Percentiles rank a stretch among this genome's conserved stretches.
Evolutionary conservation across 306 rosid genomes (phyloP).

Genomic region (Quercus parvula): DNA sequence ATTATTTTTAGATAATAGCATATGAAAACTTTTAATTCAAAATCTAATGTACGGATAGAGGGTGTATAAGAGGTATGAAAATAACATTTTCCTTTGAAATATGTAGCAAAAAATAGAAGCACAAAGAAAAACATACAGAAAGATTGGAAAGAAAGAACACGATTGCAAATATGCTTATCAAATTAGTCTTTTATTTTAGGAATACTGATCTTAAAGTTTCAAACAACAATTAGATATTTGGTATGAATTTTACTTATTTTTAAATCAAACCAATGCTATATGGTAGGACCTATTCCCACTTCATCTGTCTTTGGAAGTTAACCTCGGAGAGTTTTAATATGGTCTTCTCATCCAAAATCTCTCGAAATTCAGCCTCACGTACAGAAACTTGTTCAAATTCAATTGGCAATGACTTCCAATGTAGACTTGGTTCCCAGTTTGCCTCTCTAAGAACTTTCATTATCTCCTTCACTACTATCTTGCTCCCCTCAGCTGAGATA

Average conservation of each 20-base stretch:
- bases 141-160: too few species aligned
- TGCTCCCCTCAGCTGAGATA: constrained; percentile 58
- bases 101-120: too few species aligned
- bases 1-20: too few species aligned
- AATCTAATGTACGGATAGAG: too few species aligned
- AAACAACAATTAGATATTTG: neutral
- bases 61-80: too few species aligned
- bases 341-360: constrained; percentile 22
- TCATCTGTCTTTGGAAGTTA: neutral
- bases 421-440: constrained; percentile 63
- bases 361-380: constrained; percentile 12
- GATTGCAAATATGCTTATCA: too few species aligned
- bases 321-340: neutral
- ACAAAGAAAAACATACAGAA: too few species aligned
- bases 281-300: neutral
- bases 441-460: constrained; percentile 52
- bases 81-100: too few species aligned
- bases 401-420: constrained; percentile 45
- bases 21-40: too few species aligned
- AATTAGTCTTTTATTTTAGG: too few species aligned
- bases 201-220: neutral
- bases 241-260: too few species aligned
- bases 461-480: constrained; percentile 63
- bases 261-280: neutral
- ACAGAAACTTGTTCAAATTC: constrained; percentile 50